Percentiles rank a stretch among this genome's conserved stretches.
These are phyloP conservation scores for Arachis monticola DNA, from an alignment of 331 rosid genomes.

Conservation along the genomic window DNA sequence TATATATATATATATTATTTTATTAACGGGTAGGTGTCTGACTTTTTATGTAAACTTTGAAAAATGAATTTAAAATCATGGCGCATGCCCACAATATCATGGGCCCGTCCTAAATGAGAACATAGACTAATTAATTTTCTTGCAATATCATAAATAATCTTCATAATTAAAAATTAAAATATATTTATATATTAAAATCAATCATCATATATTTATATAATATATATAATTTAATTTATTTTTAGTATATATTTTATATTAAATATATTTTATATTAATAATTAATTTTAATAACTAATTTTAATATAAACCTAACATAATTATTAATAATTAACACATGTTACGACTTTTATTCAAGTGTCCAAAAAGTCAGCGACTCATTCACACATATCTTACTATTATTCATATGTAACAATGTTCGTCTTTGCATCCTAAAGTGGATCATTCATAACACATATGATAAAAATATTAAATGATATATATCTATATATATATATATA, in stretches of 20 bases:
- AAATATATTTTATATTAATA: too few relatives aligned
- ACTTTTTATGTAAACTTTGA: conserved; percentile 5
- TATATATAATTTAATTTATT: too few relatives aligned
- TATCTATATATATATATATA: too few relatives aligned
- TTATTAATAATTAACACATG: too few relatives aligned
- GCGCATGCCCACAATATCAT: not conserved
- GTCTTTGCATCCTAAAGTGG: conserved; percentile 34
- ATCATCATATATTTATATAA: too few relatives aligned
- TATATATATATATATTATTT: too few relatives aligned
- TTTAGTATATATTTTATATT: too few relatives aligned
- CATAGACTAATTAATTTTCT: not conserved
- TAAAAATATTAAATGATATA: not conserved
- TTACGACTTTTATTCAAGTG: not conserved
- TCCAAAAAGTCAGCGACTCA: not conserved
- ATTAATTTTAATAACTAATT: too few relatives aligned
- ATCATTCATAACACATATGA: not conserved
- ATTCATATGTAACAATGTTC: not conserved
- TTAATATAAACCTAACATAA: too few relatives aligned
- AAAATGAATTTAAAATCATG: not conserved
- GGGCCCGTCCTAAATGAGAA: conserved; percentile 9
- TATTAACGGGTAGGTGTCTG: conserved; percentile 10
- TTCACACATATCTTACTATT: not conserved
- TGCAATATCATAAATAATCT: not conserved
- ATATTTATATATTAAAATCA: too few relatives aligned
- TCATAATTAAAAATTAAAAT: too few relatives aligned